Conservation (phyloP, 2,329 filamentous ascomycete genomes). For the Penicillium verrucosum region DNA sequence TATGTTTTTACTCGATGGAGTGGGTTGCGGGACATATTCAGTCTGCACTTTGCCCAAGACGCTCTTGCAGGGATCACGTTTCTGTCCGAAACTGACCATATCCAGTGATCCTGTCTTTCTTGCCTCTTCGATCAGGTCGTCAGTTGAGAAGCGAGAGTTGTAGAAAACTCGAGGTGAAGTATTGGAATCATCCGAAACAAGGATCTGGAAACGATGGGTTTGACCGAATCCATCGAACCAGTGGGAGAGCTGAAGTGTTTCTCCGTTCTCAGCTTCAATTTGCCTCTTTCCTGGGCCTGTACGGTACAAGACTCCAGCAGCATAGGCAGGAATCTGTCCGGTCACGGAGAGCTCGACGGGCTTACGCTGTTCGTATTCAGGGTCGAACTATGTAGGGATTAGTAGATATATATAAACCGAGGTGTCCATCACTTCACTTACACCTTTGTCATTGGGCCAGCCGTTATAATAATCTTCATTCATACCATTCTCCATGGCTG, state of each 20-base stretch:
- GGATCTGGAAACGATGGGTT: slow-evolving; percentile 71
- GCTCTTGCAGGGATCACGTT: slow-evolving; percentile 69
- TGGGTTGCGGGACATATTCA: slow-evolving; percentile 39
- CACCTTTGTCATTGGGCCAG: slow-evolving; percentile 54
- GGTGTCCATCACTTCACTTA: slow-evolving; percentile 28
- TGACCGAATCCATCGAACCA: slow-evolving; percentile 76
- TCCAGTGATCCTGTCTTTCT: slow-evolving; percentile 57
- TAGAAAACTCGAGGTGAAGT: slow-evolving; percentile 57
- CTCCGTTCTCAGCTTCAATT: slow-evolving; percentile 59
- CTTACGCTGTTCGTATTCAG: slow-evolving; percentile 61
- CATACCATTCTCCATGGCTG: background rate
- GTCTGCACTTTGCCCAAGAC: slow-evolving; percentile 63
- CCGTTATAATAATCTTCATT: slow-evolving; percentile 35
- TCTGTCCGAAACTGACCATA: slow-evolving; percentile 65
- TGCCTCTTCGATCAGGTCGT: slow-evolving; percentile 60
- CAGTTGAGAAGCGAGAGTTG: slow-evolving; percentile 66
- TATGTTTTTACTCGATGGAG: slow-evolving; percentile 61
- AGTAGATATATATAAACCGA: slow-evolving; percentile 12
- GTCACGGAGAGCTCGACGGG: slow-evolving; percentile 62
- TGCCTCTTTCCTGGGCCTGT: slow-evolving; percentile 68
- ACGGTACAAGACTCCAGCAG: slow-evolving; percentile 68
- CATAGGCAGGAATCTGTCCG: slow-evolving; percentile 68
- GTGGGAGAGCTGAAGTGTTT: slow-evolving; percentile 61
- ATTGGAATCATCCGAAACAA: slow-evolving; percentile 39
- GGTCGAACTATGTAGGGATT: slow-evolving; percentile 57